Base-by-base conservation (phyloP, 1,284 basidiomycete genomes). In the Tilletia horrida region DNA sequence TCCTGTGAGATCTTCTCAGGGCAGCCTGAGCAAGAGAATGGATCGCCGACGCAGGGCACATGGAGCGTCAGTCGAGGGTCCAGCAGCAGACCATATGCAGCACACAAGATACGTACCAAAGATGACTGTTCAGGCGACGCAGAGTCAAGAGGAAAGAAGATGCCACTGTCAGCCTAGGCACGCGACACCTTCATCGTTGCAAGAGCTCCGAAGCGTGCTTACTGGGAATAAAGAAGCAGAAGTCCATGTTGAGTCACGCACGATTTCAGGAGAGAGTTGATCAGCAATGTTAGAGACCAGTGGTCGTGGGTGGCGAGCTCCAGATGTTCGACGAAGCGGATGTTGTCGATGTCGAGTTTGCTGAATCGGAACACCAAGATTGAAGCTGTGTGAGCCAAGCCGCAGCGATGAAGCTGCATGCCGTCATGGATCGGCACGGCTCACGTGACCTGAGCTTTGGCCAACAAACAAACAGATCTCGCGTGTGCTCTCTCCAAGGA, bases 1-100 rank as follows among this genome's bases (percentile, higher is more conserved):
- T 81, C 78, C 55, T 78, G 78, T 63, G 78, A 76, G 68, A 80
- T 77, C 71, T 80, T 81, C 62, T 69, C 74, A 1, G 77, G 76
- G 62, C 79, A 81, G 23, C 79, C 79, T 25, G 11, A 4, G 35
- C 11, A 79, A 80, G 64, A 79, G 73, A 59, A 79, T 52, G 9
- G 78, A 3, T 6, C 45, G 45, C 7, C 16, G 16, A 6, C 3
- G 45, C n/a, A n/a, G 21, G 21, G 45, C 16, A 18, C 4, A 6
- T 16, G 21, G 45, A 16, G 16, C 16, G 45, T 48, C 45, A 48
- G 45, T 48, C 45, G 35, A 40, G 45, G 43, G 18, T 44, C 9
- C 45, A 18, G 45, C 4, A 48, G 45, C n/a, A 48, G 3, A 48
- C 4, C 21, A 16, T 18, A 48, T 7, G 16, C 16, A 6, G 45